These are phyloP conservation scores for Drechslera avenae DNA, from an alignment of 2,329 filamentous ascomycete species.

Conservation along the genomic window DNA sequence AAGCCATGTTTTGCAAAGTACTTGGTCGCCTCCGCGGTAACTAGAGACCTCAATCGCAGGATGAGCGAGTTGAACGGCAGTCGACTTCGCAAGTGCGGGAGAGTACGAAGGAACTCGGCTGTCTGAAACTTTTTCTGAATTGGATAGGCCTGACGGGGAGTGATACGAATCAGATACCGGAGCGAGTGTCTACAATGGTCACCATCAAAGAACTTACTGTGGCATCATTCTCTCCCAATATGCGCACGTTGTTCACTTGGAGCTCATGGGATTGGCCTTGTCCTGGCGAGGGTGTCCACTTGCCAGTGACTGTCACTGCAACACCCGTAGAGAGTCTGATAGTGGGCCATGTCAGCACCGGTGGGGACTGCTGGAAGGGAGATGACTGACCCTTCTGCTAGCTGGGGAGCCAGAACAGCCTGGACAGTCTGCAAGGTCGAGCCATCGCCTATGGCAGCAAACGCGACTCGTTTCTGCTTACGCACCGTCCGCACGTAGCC, in stretches of 20 bases:
- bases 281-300: slow-evolving; percentile 74
- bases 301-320: slow-evolving; percentile 76
- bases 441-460: slow-evolving; percentile 86
- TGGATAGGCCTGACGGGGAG: slow-evolving; percentile 72
- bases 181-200: slow-evolving; percentile 1
- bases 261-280: slow-evolving; percentile 79
- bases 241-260: slow-evolving; percentile 68
- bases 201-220: slow-evolving; percentile 63
- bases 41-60: slow-evolving; percentile 80
- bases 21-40: slow-evolving; percentile 71
- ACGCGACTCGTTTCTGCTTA: slow-evolving; percentile 82
- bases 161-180: slow-evolving; percentile 24
- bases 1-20: slow-evolving; percentile 77
- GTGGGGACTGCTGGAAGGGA: neutral
- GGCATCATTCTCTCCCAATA: slow-evolving; percentile 79
- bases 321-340: slow-evolving; percentile 78
- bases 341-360: slow-evolving; percentile 21
- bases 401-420: slow-evolving; percentile 73
- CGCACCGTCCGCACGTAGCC: slow-evolving; percentile 85
- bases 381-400: slow-evolving; percentile 71
- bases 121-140: slow-evolving; percentile 97
- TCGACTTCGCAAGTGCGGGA: slow-evolving; percentile 85
- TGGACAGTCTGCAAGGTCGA: slow-evolving; percentile 80
- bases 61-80: slow-evolving; percentile 80
- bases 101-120: slow-evolving; percentile 82